phyloP scores from a whole-genome alignment of 768 basidiomycete species.

The Bullera alba region DNA sequence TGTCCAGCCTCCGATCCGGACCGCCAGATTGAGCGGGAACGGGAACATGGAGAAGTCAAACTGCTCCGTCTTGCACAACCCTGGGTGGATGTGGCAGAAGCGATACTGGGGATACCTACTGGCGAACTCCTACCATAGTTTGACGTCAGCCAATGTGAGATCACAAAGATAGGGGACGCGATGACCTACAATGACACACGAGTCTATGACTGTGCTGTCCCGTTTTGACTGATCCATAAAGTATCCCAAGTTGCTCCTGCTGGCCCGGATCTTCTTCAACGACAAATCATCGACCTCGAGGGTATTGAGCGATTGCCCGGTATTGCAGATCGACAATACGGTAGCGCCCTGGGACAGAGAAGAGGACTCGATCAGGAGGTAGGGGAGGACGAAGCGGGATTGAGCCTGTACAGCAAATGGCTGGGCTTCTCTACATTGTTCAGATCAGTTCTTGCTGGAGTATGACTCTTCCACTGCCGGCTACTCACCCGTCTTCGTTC shows the following conservation, averaged over 20 bases:
- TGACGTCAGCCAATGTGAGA: background rate
- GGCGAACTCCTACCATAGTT: constrained; percentile 4
- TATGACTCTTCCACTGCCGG: too few species aligned
- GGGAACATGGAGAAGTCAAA: constrained; percentile 3
- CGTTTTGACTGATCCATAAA: constrained; percentile 14
- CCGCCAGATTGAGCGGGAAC: constrained; percentile 9
- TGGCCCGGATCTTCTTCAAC: constrained; percentile 3
- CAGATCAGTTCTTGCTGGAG: too few species aligned
- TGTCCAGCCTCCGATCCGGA: constrained; percentile 1
- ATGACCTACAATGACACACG: constrained; percentile 6
- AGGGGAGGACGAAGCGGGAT: constrained; percentile 21
- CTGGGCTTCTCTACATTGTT: background rate
- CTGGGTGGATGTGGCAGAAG: constrained; percentile 10
- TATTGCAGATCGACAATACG: constrained; percentile 15
- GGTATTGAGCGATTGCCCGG: constrained; percentile 4
- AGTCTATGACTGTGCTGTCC: constrained; percentile 18
- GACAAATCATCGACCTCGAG: constrained; percentile 18
- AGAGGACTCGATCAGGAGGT: constrained; percentile 1
- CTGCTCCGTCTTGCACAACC: constrained; percentile 6
- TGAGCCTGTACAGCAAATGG: constrained; percentile 17
- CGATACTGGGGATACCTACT: constrained; percentile 15
- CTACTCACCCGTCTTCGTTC: constrained; percentile 20
- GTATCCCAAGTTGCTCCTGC: background rate
- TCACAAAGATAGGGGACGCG: too few species aligned
- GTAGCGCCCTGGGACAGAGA: background rate